phyloP scores from a whole-genome alignment of 2,329 filamentous ascomycete genomes.

The Allantophomopsis cytisporea region DNA sequence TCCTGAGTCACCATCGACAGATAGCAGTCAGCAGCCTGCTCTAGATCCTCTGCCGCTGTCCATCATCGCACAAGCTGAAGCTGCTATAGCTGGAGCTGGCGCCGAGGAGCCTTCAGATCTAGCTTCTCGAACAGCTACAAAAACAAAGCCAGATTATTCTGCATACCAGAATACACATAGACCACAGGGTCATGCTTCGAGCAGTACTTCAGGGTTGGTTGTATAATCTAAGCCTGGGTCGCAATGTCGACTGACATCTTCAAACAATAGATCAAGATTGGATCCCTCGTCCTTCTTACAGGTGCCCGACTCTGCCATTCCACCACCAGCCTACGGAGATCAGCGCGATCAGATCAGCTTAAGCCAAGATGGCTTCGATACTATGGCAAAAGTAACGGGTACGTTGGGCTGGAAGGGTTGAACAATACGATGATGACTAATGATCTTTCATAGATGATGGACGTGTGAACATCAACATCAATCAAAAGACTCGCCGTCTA shows the following conservation, averaged over 20 bases:
- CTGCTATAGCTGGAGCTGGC: slow-evolving; percentile 14
- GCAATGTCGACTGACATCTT: no score
- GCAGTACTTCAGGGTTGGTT: no score
- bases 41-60: slow-evolving; percentile 7
- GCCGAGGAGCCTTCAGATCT: slow-evolving; percentile 8
- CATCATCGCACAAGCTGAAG: slow-evolving; percentile 17
- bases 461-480: slow-evolving; percentile 68
- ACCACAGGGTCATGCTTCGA: neutral
- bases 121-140: neutral
- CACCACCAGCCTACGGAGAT: slow-evolving; percentile 45
- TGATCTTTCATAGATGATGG: slow-evolving; percentile 45
- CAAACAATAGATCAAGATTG: no score
- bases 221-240: no score
- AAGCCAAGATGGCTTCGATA: slow-evolving; percentile 47
- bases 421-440: slow-evolving; percentile 1
- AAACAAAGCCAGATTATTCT: neutral
- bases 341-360: slow-evolving; percentile 41
- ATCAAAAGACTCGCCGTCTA: slow-evolving; percentile 52
- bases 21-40: no score
- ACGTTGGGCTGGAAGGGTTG: slow-evolving; percentile 5
- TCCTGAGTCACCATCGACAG: no score
- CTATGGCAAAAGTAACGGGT: slow-evolving; percentile 45
- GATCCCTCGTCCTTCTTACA: no score
- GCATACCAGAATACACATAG: neutral
- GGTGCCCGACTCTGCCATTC: slow-evolving; percentile 4